Evolutionary conservation across 2,329 filamentous ascomycete genomes (phyloP), one percentile per base, ranked within the genome.

Genomic region (Aspergillus brasiliensis): DNA sequence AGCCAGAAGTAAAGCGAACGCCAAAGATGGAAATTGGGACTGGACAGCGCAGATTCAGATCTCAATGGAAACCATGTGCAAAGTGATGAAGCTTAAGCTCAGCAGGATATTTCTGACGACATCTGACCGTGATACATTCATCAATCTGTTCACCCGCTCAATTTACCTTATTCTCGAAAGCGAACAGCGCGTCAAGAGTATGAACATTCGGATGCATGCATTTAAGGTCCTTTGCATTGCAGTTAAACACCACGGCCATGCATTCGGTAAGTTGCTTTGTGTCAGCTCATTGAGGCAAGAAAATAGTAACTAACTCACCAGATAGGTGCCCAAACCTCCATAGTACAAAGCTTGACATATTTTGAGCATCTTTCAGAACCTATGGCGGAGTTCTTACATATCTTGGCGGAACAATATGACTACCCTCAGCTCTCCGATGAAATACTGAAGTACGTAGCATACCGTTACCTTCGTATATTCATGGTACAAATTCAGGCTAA

Each of bases 361-460:
- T 99, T 98, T 70, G 95, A 99, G 78, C 95, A 99, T 76, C 81
- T 99, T n/a, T 94, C 95, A 0, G 95, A 99, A 72, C 95, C 95
- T 1, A 99, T 99, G 95, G 95, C 95, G 31, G 96, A 99, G 75
- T 97, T 99, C 69, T 81, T 99, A 4, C 92, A 98, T 69, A 99
- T 98, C 70, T 82, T 99, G 25, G 89, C 93, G 1, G 93, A 98
- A 74, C 94, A 97, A 80, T 99, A 98, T 79, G 95, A 99, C 77
- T 96, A 98, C 73, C 91, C 93, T 15, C 95, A 99, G 71, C 83
- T 99, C 8, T 90, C 92, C 4, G 95, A 97, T 73, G 95, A 99
- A 73, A 91, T 98, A 28, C 78, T 99, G 60, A 89, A 81, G 81
- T 81, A 75, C 10, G 42, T 34, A 27, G 37, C 4, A n/a, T 13